Evolutionary conservation across 2,329 filamentous ascomycete genomes (phyloP).

Genomic region (Colletotrichum sp.): DNA sequence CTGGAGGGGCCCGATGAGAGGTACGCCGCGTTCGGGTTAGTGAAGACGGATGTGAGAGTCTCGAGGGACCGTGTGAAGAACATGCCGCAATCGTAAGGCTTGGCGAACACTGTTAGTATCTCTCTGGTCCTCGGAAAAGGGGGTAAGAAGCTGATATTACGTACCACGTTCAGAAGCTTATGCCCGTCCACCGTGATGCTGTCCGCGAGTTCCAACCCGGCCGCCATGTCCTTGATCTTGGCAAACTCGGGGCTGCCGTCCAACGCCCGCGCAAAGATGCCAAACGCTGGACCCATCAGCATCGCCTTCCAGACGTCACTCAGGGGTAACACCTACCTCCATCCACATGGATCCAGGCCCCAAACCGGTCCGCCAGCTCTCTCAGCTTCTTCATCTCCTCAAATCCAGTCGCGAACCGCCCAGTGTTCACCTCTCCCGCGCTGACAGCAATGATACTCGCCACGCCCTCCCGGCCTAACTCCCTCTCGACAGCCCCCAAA

Average conservation of each 20-base stretch:
- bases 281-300: slow-evolving; percentile 67
- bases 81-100: slow-evolving; percentile 91
- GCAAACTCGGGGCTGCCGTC: slow-evolving; percentile 61
- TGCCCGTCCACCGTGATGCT: slow-evolving; percentile 88
- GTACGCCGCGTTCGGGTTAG: slow-evolving; percentile 87
- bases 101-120: not conserved
- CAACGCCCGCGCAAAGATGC: slow-evolving; percentile 77
- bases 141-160: slow-evolving; percentile 30
- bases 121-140: not conserved
- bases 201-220: slow-evolving; percentile 81
- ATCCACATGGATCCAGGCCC: slow-evolving; percentile 89
- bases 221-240: slow-evolving; percentile 51
- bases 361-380: slow-evolving; percentile 71
- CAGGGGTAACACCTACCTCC: slow-evolving; percentile 55
- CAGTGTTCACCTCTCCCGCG: slow-evolving; percentile 90
- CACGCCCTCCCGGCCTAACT: slow-evolving; percentile 55
- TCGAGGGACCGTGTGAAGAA: slow-evolving; percentile 75
- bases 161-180: slow-evolving; percentile 87
- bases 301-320: not conserved
- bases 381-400: slow-evolving; percentile 69
- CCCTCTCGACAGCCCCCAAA: slow-evolving; percentile 65
- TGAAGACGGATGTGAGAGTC: slow-evolving; percentile 69
- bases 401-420: slow-evolving; percentile 70
- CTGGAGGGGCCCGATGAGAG: slow-evolving; percentile 49
- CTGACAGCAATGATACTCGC: slow-evolving; percentile 83